phyloP scores from a whole-genome alignment of 2,329 filamentous ascomycete species.

The Hysterium pulicare region DNA sequence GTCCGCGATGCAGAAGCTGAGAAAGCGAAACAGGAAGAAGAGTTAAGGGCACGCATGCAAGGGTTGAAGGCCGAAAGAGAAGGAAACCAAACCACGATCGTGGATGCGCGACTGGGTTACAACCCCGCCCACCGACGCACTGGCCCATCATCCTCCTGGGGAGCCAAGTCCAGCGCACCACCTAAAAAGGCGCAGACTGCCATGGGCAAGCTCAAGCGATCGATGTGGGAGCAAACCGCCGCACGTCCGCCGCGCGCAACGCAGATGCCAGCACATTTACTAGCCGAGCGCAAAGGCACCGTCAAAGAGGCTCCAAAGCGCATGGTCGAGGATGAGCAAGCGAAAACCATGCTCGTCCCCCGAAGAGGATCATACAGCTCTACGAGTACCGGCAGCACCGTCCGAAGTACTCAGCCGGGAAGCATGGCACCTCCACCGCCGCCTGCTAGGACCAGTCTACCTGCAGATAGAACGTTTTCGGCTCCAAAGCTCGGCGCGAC shows the following conservation, averaged over 20 bases:
- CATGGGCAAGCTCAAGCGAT: not conserved
- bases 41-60: constrained; percentile 29
- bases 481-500: not conserved
- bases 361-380: not conserved
- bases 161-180: not conserved
- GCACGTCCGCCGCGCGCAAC: constrained; percentile 1
- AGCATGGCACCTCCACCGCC: not conserved
- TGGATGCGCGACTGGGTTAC: constrained; percentile 10
- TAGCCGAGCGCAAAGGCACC: not conserved
- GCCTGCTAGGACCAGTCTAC: not conserved
- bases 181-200: constrained; percentile 1
- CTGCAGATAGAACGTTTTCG: not conserved
- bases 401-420: not conserved
- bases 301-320: not conserved
- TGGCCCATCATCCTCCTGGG: no score
- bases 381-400: not conserved
- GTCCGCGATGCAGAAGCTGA: constrained; percentile 39
- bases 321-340: constrained; percentile 1
- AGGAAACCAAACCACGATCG: constrained; percentile 29
- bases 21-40: constrained; percentile 28
- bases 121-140: not conserved
- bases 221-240: not conserved
- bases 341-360: constrained; percentile 1
- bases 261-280: not conserved
- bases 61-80: constrained; percentile 27